These are phyloP conservation scores for Echeveria elegans DNA, from an alignment of 164 flowering plant species.

Conservation along the genomic window DNA sequence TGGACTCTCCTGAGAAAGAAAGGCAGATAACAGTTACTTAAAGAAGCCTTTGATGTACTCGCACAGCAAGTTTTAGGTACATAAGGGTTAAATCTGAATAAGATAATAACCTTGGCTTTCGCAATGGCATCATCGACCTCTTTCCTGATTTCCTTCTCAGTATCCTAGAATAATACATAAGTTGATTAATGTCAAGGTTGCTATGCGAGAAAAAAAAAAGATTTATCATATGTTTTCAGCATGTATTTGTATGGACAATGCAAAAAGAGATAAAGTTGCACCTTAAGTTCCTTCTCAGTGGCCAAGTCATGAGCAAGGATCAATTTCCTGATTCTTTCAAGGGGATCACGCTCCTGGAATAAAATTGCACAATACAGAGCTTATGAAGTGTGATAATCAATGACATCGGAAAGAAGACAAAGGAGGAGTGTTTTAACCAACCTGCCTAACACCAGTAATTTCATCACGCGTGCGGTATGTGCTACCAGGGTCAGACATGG, in stretches of 20 bases:
- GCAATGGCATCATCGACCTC: slow-evolving; percentile 95
- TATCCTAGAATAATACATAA: slow-evolving; percentile 37
- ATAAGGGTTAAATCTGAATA: too few relatives aligned
- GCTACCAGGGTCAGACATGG: slow-evolving; percentile 99
- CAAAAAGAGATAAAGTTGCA: slow-evolving; percentile 14
- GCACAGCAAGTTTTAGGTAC: background rate
- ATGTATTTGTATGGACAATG: background rate
- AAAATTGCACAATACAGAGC: background rate
- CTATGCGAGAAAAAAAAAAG: too few relatives aligned
- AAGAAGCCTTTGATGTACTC: background rate
- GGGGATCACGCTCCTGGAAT: slow-evolving; percentile 97
- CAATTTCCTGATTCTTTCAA: slow-evolving; percentile 81
- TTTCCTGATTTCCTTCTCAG: slow-evolving; percentile 77
- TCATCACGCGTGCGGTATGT: slow-evolving; percentile 96
- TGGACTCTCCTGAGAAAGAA: slow-evolving; percentile 58
- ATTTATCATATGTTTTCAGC: too few relatives aligned
- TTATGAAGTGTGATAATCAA: background rate
- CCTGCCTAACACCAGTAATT: slow-evolving; percentile 90
- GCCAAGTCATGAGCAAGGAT: slow-evolving; percentile 71
- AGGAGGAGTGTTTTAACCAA: slow-evolving; percentile 12
- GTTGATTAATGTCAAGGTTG: background rate
- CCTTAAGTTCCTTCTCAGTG: slow-evolving; percentile 88
- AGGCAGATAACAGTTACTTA: background rate
- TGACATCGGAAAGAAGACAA: background rate
- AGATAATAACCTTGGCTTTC: slow-evolving; percentile 82